Base-by-base conservation (phyloP, 2,329 filamentous ascomycete species). In the Sclerotinia sclerotiorum region DNA sequence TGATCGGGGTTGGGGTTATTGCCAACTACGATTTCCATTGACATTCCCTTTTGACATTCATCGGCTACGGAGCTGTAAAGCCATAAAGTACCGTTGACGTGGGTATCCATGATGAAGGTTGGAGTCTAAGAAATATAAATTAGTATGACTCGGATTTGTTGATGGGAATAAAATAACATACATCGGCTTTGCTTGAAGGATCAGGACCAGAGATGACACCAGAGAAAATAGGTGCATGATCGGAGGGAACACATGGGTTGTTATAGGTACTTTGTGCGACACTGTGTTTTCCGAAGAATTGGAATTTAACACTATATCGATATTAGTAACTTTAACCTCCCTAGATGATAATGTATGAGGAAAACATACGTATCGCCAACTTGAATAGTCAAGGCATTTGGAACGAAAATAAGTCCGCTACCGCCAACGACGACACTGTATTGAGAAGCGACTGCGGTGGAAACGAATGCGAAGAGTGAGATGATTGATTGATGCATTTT, bases 241-340 rank as follows among this genome's bases (percentile, higher is more conserved):
- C 75, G 73, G 90, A 85, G 64, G 90, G 89, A 48, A 84, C 78
- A 81, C 91, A 93, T 19, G 90, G 90, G 67, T 84, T 79, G 74
- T 89, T 87, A 75, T 93, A 94, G 74, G 84, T 87, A 60, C 91
- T 92, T 81, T 93, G 90, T n/a, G 88, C 90, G 69, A 93, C 87
- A 65, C 90, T 93, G 84, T 94, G 91, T 82, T 93, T 94, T 73
- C 84, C 84, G 15, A 13, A 39, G 49, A 68, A 68, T 11, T 48
- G 15, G 7, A 68, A 68, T 1, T 35, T 19, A 27, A 68, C 49
- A 35, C 65, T 68, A 19, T 32, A n/a, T 8, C 4, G 8, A 11
- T 7, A 10, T 63, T 27, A 63, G 65, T 17, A 82, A 82, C 70
- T 82, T 81, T 81, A 88, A 90, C 78, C n/a, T n/a, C n/a, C n/a